Conservation (phyloP, 2,329 filamentous ascomycete species). For the Claviceps sp. region DNA sequence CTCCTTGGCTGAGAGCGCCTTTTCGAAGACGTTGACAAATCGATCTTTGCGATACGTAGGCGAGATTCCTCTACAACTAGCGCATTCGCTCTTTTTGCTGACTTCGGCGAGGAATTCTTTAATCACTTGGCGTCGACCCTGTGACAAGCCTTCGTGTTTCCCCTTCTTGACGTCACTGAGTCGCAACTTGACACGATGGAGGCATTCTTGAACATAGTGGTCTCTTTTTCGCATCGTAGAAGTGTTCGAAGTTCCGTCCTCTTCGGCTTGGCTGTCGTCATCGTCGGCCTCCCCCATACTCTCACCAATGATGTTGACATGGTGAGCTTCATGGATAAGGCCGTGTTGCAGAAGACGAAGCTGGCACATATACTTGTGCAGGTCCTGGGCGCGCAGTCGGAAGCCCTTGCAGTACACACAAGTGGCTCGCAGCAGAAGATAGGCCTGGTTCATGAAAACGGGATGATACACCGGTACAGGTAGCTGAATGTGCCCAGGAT, state of each 20-base stretch:
- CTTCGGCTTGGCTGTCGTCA: constrained; percentile 46
- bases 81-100: constrained; percentile 55
- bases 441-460: constrained; percentile 87
- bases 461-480: constrained; percentile 90
- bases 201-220: constrained; percentile 58
- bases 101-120: constrained; percentile 72
- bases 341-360: constrained; percentile 77
- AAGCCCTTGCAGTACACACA: constrained; percentile 87
- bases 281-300: constrained; percentile 22
- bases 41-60: constrained; percentile 80
- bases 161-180: constrained; percentile 38
- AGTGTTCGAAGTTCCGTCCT: constrained; percentile 45
- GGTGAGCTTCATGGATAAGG: constrained; percentile 54
- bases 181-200: constrained; percentile 44
- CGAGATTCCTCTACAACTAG: constrained; percentile 53
- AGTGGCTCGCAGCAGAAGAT: constrained; percentile 72
- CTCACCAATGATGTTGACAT: constrained; percentile 40
- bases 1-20: constrained; percentile 60
- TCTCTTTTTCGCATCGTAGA: constrained; percentile 38
- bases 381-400: constrained; percentile 59
- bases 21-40: constrained; percentile 88
- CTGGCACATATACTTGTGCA: constrained; percentile 74
- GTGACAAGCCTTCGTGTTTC: constrained; percentile 74
- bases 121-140: constrained; percentile 62
- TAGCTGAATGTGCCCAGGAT: constrained; percentile 89